These are phyloP conservation scores for Gliomastix tumulicola DNA, from an alignment of 2,329 filamentous ascomycete genomes.

Conservation along the genomic window DNA sequence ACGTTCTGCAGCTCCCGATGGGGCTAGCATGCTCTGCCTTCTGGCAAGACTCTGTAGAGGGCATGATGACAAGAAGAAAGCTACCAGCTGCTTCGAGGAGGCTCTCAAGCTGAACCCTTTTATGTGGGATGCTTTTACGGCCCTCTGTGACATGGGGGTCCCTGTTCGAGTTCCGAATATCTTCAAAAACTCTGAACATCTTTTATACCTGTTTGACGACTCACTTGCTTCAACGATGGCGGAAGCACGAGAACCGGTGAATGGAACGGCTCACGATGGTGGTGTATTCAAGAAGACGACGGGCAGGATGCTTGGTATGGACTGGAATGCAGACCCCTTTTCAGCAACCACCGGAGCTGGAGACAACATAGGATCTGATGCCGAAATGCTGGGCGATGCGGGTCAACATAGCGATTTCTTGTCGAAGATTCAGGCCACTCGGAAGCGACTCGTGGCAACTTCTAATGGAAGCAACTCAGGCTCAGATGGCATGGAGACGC, in stretches of 20 bases:
- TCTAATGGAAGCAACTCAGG: slow-evolving; percentile 27
- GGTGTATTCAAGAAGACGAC: slow-evolving; percentile 36
- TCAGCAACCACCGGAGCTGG: background rate
- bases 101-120: slow-evolving; percentile 86
- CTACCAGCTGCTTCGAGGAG: slow-evolving; percentile 80
- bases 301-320: slow-evolving; percentile 25
- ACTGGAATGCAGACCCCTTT: slow-evolving; percentile 42
- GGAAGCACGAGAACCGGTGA: slow-evolving; percentile 24
- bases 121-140: slow-evolving; percentile 95
- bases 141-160: slow-evolving; percentile 80
- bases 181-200: slow-evolving; percentile 63
- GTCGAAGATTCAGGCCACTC: slow-evolving; percentile 46
- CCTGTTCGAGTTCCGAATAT: slow-evolving; percentile 77
- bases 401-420: slow-evolving; percentile 49
- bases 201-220: slow-evolving; percentile 17
- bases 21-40: slow-evolving; percentile 74
- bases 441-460: slow-evolving; percentile 32
- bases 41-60: slow-evolving; percentile 82
- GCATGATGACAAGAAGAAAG: slow-evolving; percentile 76
- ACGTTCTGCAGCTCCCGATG: slow-evolving; percentile 72
- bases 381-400: slow-evolving; percentile 30
- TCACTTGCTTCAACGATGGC: slow-evolving; percentile 9
- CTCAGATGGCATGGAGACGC: slow-evolving; percentile 59
- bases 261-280: too few species aligned
- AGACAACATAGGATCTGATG: slow-evolving; percentile 3